These are phyloP conservation scores for Isoetes engelmannii DNA, from an alignment of 83 land plant genomes.

Conservation along the genomic window DNA sequence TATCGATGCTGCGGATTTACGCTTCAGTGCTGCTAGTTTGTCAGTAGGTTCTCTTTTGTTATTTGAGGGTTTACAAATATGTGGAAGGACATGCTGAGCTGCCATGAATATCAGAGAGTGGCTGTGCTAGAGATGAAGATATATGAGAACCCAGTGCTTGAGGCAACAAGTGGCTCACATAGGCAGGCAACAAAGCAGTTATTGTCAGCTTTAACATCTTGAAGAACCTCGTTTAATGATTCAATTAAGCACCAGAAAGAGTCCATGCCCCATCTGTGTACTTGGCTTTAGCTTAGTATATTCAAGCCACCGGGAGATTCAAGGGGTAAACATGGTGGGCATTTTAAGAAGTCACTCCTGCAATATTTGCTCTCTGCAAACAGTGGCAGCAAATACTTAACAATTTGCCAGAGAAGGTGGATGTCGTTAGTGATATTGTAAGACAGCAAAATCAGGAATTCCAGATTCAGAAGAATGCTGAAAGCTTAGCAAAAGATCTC, in stretches of 20 bases:
- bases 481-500: not conserved
- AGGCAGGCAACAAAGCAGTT: not conserved
- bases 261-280: not conserved
- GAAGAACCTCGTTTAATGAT: not conserved
- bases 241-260: not conserved
- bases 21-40: too few relatives aligned
- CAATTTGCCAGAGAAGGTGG: not conserved
- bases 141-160: not conserved
- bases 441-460: not conserved
- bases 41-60: not conserved
- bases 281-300: too few relatives aligned
- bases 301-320: too few relatives aligned
- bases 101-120: not conserved
- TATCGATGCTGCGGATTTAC: too few relatives aligned
- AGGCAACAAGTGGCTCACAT: not conserved
- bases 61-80: not conserved
- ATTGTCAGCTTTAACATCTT: not conserved
- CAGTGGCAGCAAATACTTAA: not conserved
- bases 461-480: not conserved
- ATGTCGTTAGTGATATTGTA: not conserved
- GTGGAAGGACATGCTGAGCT: slow-evolving; percentile 3
- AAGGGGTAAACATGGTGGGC: too few relatives aligned
- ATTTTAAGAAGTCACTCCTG: too few relatives aligned
- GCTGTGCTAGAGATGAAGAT: not conserved
- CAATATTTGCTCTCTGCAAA: too few relatives aligned